A percentile compares a stretch with the other conserved stretches of the same genome.
Conservation (phyloP, 1,139 yeast species). For the Wickerhamomyces sp. region DNA sequence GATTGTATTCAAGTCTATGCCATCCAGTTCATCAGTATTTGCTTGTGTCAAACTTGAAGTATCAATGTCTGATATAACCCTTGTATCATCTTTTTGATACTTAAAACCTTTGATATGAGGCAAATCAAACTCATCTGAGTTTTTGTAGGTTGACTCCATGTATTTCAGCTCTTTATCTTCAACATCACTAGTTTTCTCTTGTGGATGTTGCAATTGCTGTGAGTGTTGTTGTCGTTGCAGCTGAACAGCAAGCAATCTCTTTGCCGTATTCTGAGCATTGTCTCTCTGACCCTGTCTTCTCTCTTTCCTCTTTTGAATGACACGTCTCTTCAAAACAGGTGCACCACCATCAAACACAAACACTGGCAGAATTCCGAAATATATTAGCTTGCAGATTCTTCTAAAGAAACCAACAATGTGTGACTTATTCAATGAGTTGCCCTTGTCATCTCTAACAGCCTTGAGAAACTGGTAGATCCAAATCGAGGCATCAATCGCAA, state of each 20-base stretch:
- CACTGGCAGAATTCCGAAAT: constrained; percentile 85
- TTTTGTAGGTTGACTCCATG: constrained; percentile 32
- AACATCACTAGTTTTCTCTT: constrained; percentile 19
- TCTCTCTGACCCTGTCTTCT: constrained; percentile 73
- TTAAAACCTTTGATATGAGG: constrained; percentile 59
- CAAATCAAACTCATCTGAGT: constrained; percentile 79
- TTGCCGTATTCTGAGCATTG: constrained; percentile 71
- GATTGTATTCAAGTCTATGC: constrained; percentile 61
- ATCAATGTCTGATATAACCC: constrained; percentile 74
- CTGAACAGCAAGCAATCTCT: constrained; percentile 73
- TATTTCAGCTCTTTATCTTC: constrained; percentile 28
- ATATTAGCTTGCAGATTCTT: constrained; percentile 84
- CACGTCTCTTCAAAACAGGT: constrained; percentile 74
- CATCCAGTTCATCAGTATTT: constrained; percentile 65
- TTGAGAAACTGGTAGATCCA: constrained; percentile 97
- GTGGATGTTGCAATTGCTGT: constrained; percentile 4
- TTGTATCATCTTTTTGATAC: constrained; percentile 48
- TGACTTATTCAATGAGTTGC: constrained; percentile 71
- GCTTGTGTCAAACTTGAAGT: constrained; percentile 50
- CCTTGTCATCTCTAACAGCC: constrained; percentile 87
- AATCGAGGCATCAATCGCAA: constrained; percentile 97
- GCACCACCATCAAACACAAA: constrained; percentile 99
- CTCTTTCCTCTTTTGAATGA: constrained; percentile 66
- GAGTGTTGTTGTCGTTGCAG: constrained; percentile 52
- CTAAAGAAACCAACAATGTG: constrained; percentile 94